phyloP scores from a whole-genome alignment of 2,329 filamentous ascomycete genomes.

The Monosporascus sp. region DNA sequence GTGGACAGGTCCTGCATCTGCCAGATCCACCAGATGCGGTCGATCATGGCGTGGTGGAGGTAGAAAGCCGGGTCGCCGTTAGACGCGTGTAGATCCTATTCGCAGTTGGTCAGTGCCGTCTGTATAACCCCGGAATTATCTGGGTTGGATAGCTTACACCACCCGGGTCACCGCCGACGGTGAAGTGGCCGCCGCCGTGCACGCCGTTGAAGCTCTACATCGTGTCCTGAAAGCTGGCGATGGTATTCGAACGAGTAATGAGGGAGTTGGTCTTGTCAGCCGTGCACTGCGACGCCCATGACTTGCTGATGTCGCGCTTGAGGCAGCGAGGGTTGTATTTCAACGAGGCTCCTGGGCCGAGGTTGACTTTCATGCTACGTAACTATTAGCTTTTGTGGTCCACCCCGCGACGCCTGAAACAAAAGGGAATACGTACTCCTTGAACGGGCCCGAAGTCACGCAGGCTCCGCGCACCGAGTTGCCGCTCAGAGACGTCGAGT shows the following conservation, averaged over 20 bases:
- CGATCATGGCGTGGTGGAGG: conserved; percentile 15
- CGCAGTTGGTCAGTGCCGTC: too few species aligned
- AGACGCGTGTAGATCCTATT: conserved; percentile 24
- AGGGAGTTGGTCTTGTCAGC: conserved; percentile 17
- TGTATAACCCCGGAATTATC: not conserved
- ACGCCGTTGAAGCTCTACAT: conserved; percentile 32
- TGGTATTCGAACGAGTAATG: conserved; percentile 14
- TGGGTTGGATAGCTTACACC: conserved; percentile 15
- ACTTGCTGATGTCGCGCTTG: conserved; percentile 10
- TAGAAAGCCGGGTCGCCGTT: conserved; percentile 23
- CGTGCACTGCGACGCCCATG: conserved; percentile 4
- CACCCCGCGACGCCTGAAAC: not conserved
- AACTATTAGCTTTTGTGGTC: too few species aligned
- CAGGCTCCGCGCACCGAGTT: conserved; percentile 45
- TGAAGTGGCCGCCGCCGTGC: conserved; percentile 34
- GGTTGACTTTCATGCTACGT: conserved; percentile 18
- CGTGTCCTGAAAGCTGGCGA: conserved; percentile 28
- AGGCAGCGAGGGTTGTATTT: conserved; percentile 32
- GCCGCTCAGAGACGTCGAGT: conserved; percentile 35
- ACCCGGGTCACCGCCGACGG: conserved; percentile 31
- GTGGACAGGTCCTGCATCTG: conserved; percentile 9
- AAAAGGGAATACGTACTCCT: conserved; percentile 7
- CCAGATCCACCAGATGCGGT: conserved; percentile 16
- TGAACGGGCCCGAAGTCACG: conserved; percentile 37
- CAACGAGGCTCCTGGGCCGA: conserved; percentile 22